Evolutionary conservation across 176 grass and related monocot species (phyloP).

Genomic region (Tuctoria greenei): DNA sequence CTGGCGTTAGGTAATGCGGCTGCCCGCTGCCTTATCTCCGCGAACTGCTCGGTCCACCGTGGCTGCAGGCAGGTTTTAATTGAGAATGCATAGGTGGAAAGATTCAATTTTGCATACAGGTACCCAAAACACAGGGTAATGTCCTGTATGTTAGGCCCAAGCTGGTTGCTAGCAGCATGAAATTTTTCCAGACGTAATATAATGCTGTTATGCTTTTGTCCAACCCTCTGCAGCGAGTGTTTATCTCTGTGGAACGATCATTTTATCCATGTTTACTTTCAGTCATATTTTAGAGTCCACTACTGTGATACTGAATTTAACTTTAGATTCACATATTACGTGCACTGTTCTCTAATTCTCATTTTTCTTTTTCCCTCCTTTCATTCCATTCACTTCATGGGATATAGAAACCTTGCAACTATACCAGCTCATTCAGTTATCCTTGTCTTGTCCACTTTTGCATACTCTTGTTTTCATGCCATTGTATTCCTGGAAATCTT

Average conservation of each 20-base stretch:
- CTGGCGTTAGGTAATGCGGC: no score
- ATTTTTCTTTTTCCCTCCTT: slow-evolving; percentile 22
- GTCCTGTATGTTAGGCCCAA: neutral
- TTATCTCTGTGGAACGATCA: neutral
- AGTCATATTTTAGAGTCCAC: neutral
- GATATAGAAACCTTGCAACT: slow-evolving; percentile 34
- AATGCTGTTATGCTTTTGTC: neutral
- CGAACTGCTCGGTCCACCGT: no score
- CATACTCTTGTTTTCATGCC: slow-evolving; percentile 24
- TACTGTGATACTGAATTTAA: slow-evolving; percentile 27
- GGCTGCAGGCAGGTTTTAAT: neutral
- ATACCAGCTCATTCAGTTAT: slow-evolving; percentile 33
- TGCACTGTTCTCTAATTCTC: slow-evolving; percentile 35
- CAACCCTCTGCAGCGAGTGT: neutral
- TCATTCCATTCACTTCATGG: slow-evolving; percentile 32
- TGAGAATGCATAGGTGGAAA: neutral
- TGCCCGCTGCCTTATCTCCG: no score
- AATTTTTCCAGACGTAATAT: neutral
- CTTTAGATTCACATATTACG: slow-evolving; percentile 27
- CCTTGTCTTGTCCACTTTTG: slow-evolving; percentile 30
- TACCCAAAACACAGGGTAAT: neutral
- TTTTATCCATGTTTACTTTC: neutral
- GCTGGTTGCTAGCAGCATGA: neutral
- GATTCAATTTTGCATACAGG: neutral
- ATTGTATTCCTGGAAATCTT: slow-evolving; percentile 39